Conservation (phyloP, 2,329 filamentous ascomycete genomes). For the Rhynchosporium graminicola region DNA sequence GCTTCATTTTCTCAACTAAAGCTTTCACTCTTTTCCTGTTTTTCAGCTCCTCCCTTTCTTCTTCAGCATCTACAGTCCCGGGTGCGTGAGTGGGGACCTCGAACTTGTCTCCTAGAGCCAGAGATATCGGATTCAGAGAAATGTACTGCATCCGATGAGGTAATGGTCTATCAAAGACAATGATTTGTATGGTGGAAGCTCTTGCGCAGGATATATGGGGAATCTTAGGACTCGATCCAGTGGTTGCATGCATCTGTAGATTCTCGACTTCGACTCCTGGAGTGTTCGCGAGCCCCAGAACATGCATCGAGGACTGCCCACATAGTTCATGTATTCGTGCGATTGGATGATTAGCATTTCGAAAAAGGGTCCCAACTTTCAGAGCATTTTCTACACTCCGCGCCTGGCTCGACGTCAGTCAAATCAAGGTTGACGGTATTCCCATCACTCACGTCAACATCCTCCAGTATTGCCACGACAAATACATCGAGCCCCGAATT, state of each 20-base stretch:
- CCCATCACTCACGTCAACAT: constrained; percentile 72
- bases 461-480: constrained; percentile 84
- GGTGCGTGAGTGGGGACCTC: constrained; percentile 44
- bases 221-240: constrained; percentile 52
- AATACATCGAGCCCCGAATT: constrained; percentile 91
- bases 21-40: constrained; percentile 61
- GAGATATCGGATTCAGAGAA: constrained; percentile 82
- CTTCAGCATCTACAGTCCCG: constrained; percentile 67
- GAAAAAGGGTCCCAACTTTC: constrained; percentile 78
- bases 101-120: constrained; percentile 77
- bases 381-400: constrained; percentile 86
- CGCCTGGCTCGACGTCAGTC: constrained; percentile 36
- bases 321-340: constrained; percentile 82
- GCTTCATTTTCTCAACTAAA: constrained; percentile 81
- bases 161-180: constrained; percentile 83
- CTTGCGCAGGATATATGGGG: constrained; percentile 74
- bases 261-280: constrained; percentile 59
- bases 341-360: constrained; percentile 78
- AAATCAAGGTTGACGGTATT: constrained; percentile 12
- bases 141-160: constrained; percentile 95
- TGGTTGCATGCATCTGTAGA: constrained; percentile 66
- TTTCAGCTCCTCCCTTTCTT: constrained; percentile 63
- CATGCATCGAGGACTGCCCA: constrained; percentile 78
- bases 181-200: constrained; percentile 77
- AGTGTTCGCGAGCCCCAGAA: constrained; percentile 80